Evolutionary conservation across 2,329 filamentous ascomycete genomes (phyloP), one percentile per base, ranked within the genome.

Genomic region (Trichoderma cornu-damae): DNA sequence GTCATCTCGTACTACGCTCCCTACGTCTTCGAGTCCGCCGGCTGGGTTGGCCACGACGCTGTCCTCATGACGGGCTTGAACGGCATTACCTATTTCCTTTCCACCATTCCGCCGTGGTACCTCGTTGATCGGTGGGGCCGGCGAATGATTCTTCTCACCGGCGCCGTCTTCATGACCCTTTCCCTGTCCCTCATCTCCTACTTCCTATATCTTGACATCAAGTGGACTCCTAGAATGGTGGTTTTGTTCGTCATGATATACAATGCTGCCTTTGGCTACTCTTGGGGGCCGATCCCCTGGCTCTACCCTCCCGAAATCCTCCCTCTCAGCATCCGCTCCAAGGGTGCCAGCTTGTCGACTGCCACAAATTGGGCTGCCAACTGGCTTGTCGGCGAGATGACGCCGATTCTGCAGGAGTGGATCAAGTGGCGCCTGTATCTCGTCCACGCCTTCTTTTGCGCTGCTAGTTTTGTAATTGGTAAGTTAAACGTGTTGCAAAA

Each of bases 1-100:
- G 94, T 99, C 70, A 99, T 99, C 62, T 97, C 93, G 1, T 99
- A 97, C 79, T 99, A 99, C 69, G 94, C 94, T 1, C 94, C 94
- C 0, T 85, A 95, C 57, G 93, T 97, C 14, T 97, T 99, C 67
- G 92, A 96, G 73, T 92, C 92, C 59, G 94, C 94, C 35, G 93
- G 94, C n/a, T 97, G 93, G 94, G 75, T 84, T 56, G 94, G 93
- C 26, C 90, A 93, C 64, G 81, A 90, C 59, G 94, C 94, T 4
- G 89, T 97, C 62, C 81, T 97, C 60, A 97, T 97, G 94, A 96
- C 94, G 6, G 94, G 94, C 57, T 90, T 97, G 72, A 99, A 97
- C 74, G 90, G 86, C 57, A 86, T 84, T 62, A 92, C 90, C 2
- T 99, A 97, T 70, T 81, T 97, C 34, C 77, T 91, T 49, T 96